Conservation (phyloP, 176 grass and related monocot genomes). For the Oryza coarctata region DNA sequence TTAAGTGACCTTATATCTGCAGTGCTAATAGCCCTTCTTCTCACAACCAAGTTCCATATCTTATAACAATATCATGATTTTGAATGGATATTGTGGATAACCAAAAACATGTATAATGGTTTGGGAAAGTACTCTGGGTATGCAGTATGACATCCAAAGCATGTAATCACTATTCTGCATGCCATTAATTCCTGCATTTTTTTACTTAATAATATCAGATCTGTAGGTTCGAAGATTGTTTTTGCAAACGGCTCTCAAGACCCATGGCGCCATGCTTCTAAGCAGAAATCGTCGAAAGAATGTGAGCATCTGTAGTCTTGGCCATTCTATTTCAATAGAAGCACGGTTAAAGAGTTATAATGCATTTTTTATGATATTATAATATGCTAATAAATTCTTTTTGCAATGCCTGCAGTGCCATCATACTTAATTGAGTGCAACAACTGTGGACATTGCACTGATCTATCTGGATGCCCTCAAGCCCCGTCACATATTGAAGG, state of each 20-base stretch:
- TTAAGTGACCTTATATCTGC: neutral
- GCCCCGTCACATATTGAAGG: constrained; percentile 88
- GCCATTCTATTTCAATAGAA: constrained; percentile 3
- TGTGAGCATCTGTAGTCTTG: constrained; percentile 45
- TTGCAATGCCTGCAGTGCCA: constrained; percentile 63
- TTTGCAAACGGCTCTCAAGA: constrained; percentile 96
- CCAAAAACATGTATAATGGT: neutral
- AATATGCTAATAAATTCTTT: constrained; percentile 9
- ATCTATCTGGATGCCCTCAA: constrained; percentile 94
- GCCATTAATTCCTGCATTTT: neutral
- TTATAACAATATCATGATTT: neutral
- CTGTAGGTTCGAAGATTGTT: constrained; percentile 84
- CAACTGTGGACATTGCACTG: constrained; percentile 89
- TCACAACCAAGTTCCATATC: neutral
- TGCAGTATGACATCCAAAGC: neutral
- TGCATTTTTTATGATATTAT: constrained; percentile 6
- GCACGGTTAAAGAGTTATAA: neutral
- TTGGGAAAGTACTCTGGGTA: neutral
- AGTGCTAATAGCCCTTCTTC: neutral
- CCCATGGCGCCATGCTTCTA: constrained; percentile 96
- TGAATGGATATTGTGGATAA: neutral
- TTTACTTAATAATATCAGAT: neutral
- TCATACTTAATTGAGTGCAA: constrained; percentile 86
- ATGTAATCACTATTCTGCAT: neutral
- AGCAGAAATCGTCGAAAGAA: constrained; percentile 79